Evolutionary conservation across 257 asterid genomes (phyloP), one percentile per base, ranked within the genome.

Genomic region (Solanum corneliomulleri): DNA sequence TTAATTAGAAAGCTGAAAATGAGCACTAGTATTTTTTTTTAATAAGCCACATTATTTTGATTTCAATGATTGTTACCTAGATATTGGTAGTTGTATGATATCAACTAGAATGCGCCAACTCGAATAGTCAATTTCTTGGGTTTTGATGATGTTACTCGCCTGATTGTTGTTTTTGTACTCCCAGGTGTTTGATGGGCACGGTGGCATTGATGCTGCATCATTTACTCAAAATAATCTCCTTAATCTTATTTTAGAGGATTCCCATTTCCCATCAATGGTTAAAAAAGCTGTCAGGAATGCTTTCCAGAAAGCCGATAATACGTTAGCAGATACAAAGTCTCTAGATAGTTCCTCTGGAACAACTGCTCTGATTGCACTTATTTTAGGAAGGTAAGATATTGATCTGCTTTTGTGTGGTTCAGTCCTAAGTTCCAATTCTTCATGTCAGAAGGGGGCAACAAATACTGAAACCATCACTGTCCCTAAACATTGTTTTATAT

Each of bases 141-240:
- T 13, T 39, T 66, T 70, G 70, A 83, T 74, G 31, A 74, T 41
- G 27, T 74, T 23, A 27, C 76, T 75, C 39, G 1, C 20, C 31
- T 74, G 11, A 74, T 74, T 37, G 9, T 70, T 14, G 62, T 29
- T 86, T 88, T 86, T 58, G 45, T 68, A 37, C 62, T 86, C 90
- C 85, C 92, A 96, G 98, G 99, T 95, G 82, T 96, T 96, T 77
- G 98, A 94, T 89, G 99, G 98, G 74, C 98, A 96, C 82, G 95
- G 96, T 18, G 99, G 98, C 37, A 90, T 87, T 62, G 99, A 94
- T 86, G 99, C 98, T 68, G 98, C 98, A 31, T 88, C 94, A 83
- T 95, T 96, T 91, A 91, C 96, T 47, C 93, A 89, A 84, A 91
- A 90, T 86, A 96, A 94, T 86, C 91, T 96, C 71, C 97, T 95